These are phyloP conservation scores for Calvatia gigantea DNA, from an alignment of 768 basidiomycete species.

Conservation along the genomic window DNA sequence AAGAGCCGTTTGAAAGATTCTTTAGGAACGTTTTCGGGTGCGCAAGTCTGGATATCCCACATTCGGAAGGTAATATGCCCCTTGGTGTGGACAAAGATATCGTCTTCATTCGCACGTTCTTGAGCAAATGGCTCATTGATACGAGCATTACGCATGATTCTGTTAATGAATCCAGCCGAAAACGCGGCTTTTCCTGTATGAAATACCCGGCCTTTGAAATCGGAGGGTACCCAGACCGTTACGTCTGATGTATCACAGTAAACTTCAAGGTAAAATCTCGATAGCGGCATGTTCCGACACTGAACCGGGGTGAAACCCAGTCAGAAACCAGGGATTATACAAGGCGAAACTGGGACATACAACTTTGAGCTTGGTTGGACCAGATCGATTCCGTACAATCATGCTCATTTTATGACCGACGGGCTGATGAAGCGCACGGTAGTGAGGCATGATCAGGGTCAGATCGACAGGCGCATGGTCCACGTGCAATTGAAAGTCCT, in stretches of 20 bases:
- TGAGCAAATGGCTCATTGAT: slow-evolving; percentile 38
- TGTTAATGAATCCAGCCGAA: slow-evolving; percentile 74
- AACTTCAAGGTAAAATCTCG: slow-evolving; percentile 62
- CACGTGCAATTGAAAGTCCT: slow-evolving; percentile 64
- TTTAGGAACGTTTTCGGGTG: slow-evolving; percentile 59
- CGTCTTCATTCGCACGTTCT: slow-evolving; percentile 44
- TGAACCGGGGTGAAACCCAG: slow-evolving; percentile 24
- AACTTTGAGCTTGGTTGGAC: slow-evolving; percentile 66
- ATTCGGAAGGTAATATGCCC: slow-evolving; percentile 68
- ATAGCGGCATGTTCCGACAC: slow-evolving; percentile 55
- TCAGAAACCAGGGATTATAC: neutral
- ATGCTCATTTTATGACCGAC: slow-evolving; percentile 69
- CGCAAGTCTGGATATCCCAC: slow-evolving; percentile 71
- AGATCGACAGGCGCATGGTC: slow-evolving; percentile 53
- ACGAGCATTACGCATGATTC: slow-evolving; percentile 51
- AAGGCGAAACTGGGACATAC: slow-evolving; percentile 39
- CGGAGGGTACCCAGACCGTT: slow-evolving; percentile 75
- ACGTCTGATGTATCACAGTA: slow-evolving; percentile 64
- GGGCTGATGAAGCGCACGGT: slow-evolving; percentile 73
- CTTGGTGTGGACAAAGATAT: slow-evolving; percentile 57
- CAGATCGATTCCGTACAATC: slow-evolving; percentile 50
- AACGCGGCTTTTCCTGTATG: slow-evolving; percentile 48
- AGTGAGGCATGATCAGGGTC: slow-evolving; percentile 71
- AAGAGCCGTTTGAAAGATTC: slow-evolving; percentile 66
- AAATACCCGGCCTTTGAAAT: slow-evolving; percentile 69